phyloP scores from a whole-genome alignment of 805 yeast species.

The Blastobotrys peoriensis region DNA sequence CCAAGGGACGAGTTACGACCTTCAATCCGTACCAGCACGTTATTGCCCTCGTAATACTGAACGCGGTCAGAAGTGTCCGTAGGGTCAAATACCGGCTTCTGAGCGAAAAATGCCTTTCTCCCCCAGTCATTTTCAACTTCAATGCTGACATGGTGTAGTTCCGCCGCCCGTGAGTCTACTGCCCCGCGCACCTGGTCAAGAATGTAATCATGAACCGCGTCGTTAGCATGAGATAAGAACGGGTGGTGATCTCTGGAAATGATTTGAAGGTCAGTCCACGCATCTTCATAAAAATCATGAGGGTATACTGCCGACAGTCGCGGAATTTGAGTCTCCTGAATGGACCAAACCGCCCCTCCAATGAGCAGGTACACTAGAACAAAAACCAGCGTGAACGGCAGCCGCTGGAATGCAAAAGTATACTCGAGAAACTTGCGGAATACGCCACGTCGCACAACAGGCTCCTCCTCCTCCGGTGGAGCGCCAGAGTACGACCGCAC shows the following conservation, averaged over 20 bases:
- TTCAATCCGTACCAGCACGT: constrained; percentile 66
- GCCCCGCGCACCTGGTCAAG: constrained; percentile 37
- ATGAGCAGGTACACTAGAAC: constrained; percentile 12
- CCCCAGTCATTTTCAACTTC: constrained; percentile 37
- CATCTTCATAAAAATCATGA: constrained; percentile 15
- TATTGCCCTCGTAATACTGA: constrained; percentile 76
- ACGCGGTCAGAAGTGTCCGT: constrained; percentile 41
- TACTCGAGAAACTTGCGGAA: constrained; percentile 12
- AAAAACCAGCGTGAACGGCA: constrained; percentile 19
- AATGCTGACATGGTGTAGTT: constrained; percentile 20
- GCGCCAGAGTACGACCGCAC: neutral
- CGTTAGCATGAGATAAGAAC: constrained; percentile 71
- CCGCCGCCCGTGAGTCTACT: constrained; percentile 24
- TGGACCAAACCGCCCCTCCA: constrained; percentile 1
- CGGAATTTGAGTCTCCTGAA: constrained; percentile 4
- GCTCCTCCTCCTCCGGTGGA: neutral
- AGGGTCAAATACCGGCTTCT: constrained; percentile 39
- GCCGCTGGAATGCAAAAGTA: constrained; percentile 20
- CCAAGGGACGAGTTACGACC: constrained; percentile 56
- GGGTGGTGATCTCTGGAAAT: constrained; percentile 70
- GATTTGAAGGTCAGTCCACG: constrained; percentile 70
- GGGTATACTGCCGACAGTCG: constrained; percentile 9
- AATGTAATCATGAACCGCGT: constrained; percentile 66
- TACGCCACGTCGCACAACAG: neutral
- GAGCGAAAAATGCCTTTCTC: constrained; percentile 43